These are phyloP conservation scores for Arthromyces matolae DNA, from an alignment of 768 basidiomycete genomes.

Conservation along the genomic window DNA sequence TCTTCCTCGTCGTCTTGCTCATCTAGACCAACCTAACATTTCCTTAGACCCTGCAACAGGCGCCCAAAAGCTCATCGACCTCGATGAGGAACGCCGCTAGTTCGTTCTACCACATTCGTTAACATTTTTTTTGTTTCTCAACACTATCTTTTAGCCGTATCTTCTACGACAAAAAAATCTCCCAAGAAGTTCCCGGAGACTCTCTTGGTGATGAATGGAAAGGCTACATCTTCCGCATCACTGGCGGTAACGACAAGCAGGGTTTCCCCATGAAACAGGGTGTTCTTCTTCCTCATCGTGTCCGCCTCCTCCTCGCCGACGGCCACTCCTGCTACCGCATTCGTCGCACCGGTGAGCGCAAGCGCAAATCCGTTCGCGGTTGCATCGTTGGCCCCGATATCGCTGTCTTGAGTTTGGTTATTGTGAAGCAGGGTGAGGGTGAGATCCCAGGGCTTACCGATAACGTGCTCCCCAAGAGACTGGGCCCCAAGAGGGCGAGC, in stretches of 20 bases:
- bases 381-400: slow-evolving; percentile 98
- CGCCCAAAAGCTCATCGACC: slow-evolving; percentile 92
- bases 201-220: slow-evolving; percentile 93
- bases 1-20: not conserved
- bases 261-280: slow-evolving; percentile 99
- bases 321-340: slow-evolving; percentile 97
- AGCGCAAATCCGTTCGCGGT: slow-evolving; percentile 97
- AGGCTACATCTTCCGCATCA: slow-evolving; percentile 95
- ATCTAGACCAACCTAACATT: slow-evolving; percentile 5
- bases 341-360: slow-evolving; percentile 92
- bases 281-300: slow-evolving; percentile 92
- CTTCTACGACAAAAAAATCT: slow-evolving; percentile 97
- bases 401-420: slow-evolving; percentile 87
- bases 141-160: slow-evolving; percentile 55
- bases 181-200: slow-evolving; percentile 92
- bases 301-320: slow-evolving; percentile 87
- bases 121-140: no score
- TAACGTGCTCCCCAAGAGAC: slow-evolving; percentile 86
- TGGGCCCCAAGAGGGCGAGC: slow-evolving; percentile 95
- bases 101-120: slow-evolving; percentile 32
- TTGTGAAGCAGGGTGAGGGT: slow-evolving; percentile 93
- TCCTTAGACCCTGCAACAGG: slow-evolving; percentile 89
- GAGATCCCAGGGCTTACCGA: slow-evolving; percentile 94
- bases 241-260: slow-evolving; percentile 97
- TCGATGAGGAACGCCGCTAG: slow-evolving; percentile 89